phyloP scores from a whole-genome alignment of 305 asterid genomes.

The Fraxinus ornus region DNA sequence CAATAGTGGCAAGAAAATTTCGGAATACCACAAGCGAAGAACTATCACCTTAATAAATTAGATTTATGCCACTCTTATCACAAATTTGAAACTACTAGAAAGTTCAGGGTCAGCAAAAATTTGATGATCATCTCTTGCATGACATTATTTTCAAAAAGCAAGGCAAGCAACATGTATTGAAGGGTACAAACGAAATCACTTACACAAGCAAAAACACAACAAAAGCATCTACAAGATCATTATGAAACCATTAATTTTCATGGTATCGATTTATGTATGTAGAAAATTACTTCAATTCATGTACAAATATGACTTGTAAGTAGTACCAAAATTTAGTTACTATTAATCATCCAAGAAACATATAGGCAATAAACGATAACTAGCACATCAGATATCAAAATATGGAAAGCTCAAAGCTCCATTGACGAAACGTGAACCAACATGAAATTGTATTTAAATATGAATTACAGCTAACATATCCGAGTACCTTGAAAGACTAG shows the following conservation, averaged over 20 bases:
- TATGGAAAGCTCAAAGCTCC: neutral
- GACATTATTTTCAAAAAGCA: too few relatives aligned
- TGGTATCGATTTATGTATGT: neutral
- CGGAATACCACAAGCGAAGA: neutral
- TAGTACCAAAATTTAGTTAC: neutral
- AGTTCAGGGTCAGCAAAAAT: too few relatives aligned
- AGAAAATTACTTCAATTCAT: neutral
- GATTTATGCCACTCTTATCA: too few relatives aligned
- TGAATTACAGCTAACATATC: neutral
- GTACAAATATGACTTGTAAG: too few relatives aligned
- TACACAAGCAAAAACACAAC: neutral
- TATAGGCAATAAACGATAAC: neutral
- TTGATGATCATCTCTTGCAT: too few relatives aligned
- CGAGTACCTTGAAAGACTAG: neutral
- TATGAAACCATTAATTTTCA: neutral
- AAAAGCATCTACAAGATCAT: neutral
- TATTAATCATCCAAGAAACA: neutral
- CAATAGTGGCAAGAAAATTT: neutral
- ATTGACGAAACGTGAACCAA: neutral
- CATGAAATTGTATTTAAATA: neutral
- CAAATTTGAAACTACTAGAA: too few relatives aligned
- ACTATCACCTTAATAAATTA: too few relatives aligned
- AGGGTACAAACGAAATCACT: neutral
- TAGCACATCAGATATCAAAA: neutral
- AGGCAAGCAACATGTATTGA: too few relatives aligned